A percentile compares a stretch with the other conserved stretches of the same genome.
phyloP scores from a whole-genome alignment of 345 rosid genomes.

The Conringia planisiliqua region DNA sequence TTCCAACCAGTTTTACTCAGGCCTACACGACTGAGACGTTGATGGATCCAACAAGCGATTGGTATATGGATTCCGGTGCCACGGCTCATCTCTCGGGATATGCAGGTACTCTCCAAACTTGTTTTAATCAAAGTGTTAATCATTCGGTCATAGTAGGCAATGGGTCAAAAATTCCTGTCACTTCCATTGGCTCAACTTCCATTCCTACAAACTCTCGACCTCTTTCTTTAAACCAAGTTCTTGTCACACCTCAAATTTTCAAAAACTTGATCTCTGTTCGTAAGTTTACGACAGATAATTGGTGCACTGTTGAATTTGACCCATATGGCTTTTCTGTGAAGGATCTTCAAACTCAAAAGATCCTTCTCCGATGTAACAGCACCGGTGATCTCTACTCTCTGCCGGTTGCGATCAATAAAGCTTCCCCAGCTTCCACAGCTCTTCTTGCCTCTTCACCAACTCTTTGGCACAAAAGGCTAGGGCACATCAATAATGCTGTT shows the following conservation, averaged over 20 bases:
- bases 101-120: no score
- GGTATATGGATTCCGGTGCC: no score
- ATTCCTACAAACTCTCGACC: not conserved
- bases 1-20: no score
- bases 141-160: not conserved
- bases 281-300: not conserved
- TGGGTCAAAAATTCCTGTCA: not conserved
- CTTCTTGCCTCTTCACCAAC: not conserved
- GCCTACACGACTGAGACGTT: no score
- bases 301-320: not conserved
- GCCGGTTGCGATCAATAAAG: rapidly evolving
- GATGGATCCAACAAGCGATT: no score
- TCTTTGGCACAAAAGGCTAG: not conserved
- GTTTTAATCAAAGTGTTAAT: not conserved
- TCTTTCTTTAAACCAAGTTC: not conserved
- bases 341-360: not conserved
- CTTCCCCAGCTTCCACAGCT: no score
- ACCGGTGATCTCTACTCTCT: not conserved
- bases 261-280: not conserved
- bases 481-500: not conserved
- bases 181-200: not conserved
- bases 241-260: not conserved
- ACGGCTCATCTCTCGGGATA: no score
- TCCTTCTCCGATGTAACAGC: not conserved
- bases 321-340: not conserved